These are phyloP conservation scores for Nematodospora anomalae DNA, from an alignment of 1,139 yeast genomes.

Conservation along the genomic window DNA sequence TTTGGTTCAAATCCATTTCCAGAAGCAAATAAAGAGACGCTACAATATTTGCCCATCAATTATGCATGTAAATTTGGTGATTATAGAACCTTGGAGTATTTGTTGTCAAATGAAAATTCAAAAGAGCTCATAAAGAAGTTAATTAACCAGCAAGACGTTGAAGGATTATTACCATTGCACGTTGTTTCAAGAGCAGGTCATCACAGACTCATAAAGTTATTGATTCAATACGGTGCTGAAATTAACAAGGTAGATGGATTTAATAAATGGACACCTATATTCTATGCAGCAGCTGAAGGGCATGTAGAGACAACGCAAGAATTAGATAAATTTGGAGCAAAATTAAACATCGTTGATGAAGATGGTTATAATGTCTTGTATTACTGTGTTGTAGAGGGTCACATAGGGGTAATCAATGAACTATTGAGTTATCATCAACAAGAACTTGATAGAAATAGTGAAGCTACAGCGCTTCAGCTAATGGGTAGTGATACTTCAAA, in stretches of 20 bases:
- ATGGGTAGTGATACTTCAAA: conserved; percentile 6
- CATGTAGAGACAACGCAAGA: conserved; percentile 70
- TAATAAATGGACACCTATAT: conserved; percentile 92
- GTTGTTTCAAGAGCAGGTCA: conserved; percentile 87
- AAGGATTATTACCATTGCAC: conserved; percentile 86
- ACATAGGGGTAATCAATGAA: conserved; percentile 72
- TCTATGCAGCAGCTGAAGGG: conserved; percentile 88
- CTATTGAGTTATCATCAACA: conserved; percentile 37
- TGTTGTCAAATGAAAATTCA: conserved; percentile 39
- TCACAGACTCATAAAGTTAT: conserved; percentile 60
- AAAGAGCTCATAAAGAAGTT: conserved; percentile 20
- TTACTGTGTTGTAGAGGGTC: conserved; percentile 94
- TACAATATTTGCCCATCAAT: conserved; percentile 77
- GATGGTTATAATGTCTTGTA: conserved; percentile 81
- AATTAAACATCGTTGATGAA: conserved; percentile 71
- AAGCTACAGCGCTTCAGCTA: not conserved
- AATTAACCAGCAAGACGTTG: conserved; percentile 67
- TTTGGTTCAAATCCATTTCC: conserved; percentile 62
- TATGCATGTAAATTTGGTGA: conserved; percentile 89
- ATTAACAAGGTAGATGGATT: conserved; percentile 79
- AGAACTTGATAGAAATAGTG: conserved; percentile 3
- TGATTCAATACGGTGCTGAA: conserved; percentile 73
- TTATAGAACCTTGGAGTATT: conserved; percentile 63
- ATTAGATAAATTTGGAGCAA: conserved; percentile 72
- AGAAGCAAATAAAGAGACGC: conserved; percentile 44